Evolutionary conservation across 176 grass and related monocot species (phyloP), one percentile per base, ranked within the genome.

Genomic region (Oryza officinalis): DNA sequence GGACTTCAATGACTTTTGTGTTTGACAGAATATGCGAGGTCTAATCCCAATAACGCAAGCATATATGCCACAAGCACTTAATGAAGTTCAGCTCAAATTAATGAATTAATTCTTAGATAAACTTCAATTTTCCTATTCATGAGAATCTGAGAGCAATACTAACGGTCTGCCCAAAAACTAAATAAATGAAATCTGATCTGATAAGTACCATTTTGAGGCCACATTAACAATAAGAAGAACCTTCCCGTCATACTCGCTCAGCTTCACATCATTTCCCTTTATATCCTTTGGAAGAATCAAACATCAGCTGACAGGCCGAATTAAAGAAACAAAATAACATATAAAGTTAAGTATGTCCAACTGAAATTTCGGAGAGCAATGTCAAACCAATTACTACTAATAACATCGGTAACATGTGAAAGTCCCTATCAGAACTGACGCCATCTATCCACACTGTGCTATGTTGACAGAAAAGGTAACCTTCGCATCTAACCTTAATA

Each of bases 221-320:
- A 94, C 92, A 79, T 94, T 94, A 27, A 94, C 89, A 79, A 94
- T 82, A 46, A 94, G 86, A 86, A 94, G 86, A 89, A 89, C 92
- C 71, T 91, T 91, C 57, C 92, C 86, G 35, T 69, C 40, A 78
- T 94, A 94, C 28, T 80, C 75, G 67, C 86, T 87, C n/a, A 87
- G 70, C 13, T 82, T 80, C 26, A 91, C 37, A 74, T 91, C 92
- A 74, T 78, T 84, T 3, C 83, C 86, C 33, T 63, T 81, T 28
- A 84, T 84, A 87, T 94, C 92, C 92, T 91, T 87, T 25, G 59
- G 71, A 71, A 81, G 22, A 47, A 50, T 4, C 41, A 77, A 80
- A 72, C 27, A 64, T 72, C 28, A 80, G 13, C 13, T 15, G 45
- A 38, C 37, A 38, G 37, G 37, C 37, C 6, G 37, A 38, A 38